These are phyloP conservation scores for Naganishia albida DNA, from an alignment of 1,284 basidiomycete species.

Conservation along the genomic window DNA sequence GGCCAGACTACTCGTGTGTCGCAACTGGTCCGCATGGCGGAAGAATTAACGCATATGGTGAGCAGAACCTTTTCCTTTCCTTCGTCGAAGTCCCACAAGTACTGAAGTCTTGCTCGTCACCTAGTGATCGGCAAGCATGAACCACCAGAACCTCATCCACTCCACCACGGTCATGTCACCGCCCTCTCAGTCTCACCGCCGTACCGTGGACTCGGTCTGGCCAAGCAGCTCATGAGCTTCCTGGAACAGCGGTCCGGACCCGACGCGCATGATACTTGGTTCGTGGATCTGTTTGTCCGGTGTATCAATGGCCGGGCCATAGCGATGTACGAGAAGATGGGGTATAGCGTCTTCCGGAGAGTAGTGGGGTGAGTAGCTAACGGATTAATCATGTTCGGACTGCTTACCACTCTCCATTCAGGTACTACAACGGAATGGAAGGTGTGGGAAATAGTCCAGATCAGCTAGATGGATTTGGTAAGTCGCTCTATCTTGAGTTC, in stretches of 20 bases:
- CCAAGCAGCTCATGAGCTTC: constrained; percentile 50
- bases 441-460: constrained; percentile 49
- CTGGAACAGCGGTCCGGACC: constrained; percentile 46
- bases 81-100: background rate
- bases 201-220: constrained; percentile 49
- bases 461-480: constrained; percentile 52
- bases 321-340: constrained; percentile 54
- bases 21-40: constrained; percentile 27
- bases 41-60: constrained; percentile 33
- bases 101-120: no score
- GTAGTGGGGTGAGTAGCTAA: constrained; percentile 51
- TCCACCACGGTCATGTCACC: constrained; percentile 54
- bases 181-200: constrained; percentile 52
- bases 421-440: constrained; percentile 54
- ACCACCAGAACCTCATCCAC: constrained; percentile 48
- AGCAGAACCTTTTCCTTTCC: background rate
- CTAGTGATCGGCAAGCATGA: constrained; percentile 54
- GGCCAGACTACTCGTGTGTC: constrained; percentile 34
- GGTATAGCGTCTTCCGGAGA: constrained; percentile 53
- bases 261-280: constrained; percentile 51
- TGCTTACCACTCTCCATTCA: constrained; percentile 25
- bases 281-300: constrained; percentile 54
- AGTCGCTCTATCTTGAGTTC: constrained; percentile 44
- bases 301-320: constrained; percentile 53
- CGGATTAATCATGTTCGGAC: no score